phyloP scores from a whole-genome alignment of 257 asterid species.

The Nicotiana otophora region DNA sequence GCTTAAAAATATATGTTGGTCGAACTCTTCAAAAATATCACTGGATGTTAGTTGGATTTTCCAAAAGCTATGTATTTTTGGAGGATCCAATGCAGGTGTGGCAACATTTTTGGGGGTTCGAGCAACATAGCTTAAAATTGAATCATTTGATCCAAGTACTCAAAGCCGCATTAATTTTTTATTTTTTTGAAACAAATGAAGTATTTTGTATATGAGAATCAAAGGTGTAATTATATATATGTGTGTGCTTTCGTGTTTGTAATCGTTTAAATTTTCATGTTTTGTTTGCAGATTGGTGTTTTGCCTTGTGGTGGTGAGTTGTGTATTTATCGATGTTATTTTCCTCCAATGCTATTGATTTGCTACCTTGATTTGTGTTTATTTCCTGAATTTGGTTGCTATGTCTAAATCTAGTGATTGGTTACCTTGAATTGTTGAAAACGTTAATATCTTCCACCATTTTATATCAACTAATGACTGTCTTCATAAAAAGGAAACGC shows the following conservation, averaged over 20 bases:
- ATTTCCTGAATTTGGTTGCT: not conserved
- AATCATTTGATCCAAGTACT: no score
- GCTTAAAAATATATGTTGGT: no score
- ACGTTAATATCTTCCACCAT: not conserved
- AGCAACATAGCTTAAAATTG: no score
- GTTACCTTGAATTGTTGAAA: not conserved
- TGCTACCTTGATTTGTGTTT: not conserved
- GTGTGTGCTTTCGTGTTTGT: not conserved
- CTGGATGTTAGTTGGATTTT: not conserved
- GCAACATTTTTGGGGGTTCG: not conserved
- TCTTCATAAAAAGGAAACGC: not conserved
- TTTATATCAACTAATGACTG: not conserved
- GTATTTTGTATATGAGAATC: not conserved
- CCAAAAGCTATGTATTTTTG: not conserved
- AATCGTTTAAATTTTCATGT: not conserved
- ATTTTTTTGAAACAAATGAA: not conserved
- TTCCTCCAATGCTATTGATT: not conserved
- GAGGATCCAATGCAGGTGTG: not conserved
- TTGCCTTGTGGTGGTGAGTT: constrained; percentile 32
- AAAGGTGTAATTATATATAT: not conserved
- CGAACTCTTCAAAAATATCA: not conserved
- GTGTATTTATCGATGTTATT: not conserved
- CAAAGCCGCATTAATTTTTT: not conserved
- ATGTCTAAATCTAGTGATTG: not conserved
- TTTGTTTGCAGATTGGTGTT: constrained; percentile 35